These are phyloP conservation scores for Populus ilicifolia DNA, from an alignment of 345 rosid species.

Conservation along the genomic window DNA sequence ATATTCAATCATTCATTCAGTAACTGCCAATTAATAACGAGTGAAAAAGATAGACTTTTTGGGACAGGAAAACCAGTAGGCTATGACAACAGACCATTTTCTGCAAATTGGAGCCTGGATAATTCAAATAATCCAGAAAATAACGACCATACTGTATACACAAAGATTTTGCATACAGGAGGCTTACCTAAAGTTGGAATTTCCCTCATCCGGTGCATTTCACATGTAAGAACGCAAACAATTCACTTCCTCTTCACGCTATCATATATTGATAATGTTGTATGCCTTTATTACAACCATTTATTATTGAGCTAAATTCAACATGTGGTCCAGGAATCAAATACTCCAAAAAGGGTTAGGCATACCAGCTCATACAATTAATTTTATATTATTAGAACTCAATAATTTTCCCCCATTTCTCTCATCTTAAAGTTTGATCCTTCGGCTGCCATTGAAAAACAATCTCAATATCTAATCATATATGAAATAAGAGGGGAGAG, in stretches of 20 bases:
- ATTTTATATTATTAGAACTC: not conserved
- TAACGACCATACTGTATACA: too few species aligned
- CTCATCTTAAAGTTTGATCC: not conserved
- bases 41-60: not conserved
- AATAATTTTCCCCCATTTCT: not conserved
- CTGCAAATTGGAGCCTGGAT: not conserved
- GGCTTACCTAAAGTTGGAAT: not conserved
- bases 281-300: not conserved
- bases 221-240: not conserved
- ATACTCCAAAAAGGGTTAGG: not conserved
- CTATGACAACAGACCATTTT: not conserved
- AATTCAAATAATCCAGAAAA: too few species aligned
- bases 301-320: not conserved
- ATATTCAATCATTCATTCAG: not conserved
- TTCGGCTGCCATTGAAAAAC: not conserved
- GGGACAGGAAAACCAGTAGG: not conserved
- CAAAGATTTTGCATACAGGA: too few species aligned
- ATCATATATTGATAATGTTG: not conserved
- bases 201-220: not conserved
- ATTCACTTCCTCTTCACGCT: not conserved
- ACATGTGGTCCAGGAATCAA: not conserved
- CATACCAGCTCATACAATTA: conserved; percentile 6
- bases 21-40: not conserved
- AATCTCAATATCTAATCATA: too few species aligned
- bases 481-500: too few species aligned